A percentile compares a stretch with the other conserved stretches of the same genome.
Evolutionary conservation across 2,329 filamentous ascomycete genomes (phyloP).

Genomic region (Chrysosporium keratinophilum): DNA sequence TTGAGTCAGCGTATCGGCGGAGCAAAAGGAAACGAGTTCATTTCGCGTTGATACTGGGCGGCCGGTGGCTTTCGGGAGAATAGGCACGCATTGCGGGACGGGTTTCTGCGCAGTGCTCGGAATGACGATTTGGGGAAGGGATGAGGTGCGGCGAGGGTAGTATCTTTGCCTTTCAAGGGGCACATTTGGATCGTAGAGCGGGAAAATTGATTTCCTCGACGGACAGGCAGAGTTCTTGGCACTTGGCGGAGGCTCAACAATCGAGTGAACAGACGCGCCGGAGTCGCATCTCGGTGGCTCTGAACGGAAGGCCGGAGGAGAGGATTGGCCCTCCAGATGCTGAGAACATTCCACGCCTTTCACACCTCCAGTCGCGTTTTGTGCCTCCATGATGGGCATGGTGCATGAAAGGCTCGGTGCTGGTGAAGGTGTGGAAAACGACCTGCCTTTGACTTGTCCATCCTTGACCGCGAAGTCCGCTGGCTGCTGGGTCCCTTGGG

Average conservation of each 20-base stretch:
- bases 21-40: slow-evolving; percentile 25
- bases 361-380: background rate
- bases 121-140: slow-evolving; percentile 11
- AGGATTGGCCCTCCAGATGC: background rate
- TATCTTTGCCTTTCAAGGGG: slow-evolving; percentile 31
- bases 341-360: background rate
- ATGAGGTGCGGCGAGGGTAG: slow-evolving; percentile 22
- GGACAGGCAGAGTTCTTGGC: slow-evolving; percentile 4
- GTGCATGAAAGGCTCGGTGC: background rate
- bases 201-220: slow-evolving; percentile 39
- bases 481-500: background rate
- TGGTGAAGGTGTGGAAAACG: slow-evolving; percentile 2
- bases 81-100: slow-evolving; percentile 28
- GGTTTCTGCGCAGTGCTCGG: background rate
- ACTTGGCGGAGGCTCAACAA: background rate
- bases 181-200: slow-evolving; percentile 33
- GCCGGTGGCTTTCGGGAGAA: slow-evolving; percentile 31
- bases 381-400: background rate
- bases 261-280: background rate
- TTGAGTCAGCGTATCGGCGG: slow-evolving; percentile 30
- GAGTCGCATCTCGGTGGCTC: background rate
- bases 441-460: background rate
- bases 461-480: background rate
- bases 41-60: background rate
- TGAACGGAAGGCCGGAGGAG: background rate